Conservation (phyloP, 169 alveolate genomes). For the Babesia sp. region DNA sequence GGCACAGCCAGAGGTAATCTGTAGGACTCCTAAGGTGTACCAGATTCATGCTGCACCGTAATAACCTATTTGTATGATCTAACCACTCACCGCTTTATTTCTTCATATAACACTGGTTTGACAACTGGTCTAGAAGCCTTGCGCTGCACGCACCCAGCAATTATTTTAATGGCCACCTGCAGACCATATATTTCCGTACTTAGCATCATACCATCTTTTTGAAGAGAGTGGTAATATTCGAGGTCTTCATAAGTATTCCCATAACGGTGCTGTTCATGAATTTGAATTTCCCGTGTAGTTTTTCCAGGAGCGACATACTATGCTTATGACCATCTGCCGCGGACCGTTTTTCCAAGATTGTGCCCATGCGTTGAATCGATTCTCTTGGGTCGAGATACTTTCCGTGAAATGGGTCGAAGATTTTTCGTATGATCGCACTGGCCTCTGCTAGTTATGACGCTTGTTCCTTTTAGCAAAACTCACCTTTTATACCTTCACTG, state of each 20-base stretch:
- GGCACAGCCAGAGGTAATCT: slow-evolving; percentile 30
- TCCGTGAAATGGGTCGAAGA: slow-evolving; percentile 32
- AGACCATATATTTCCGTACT: neutral
- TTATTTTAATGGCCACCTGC: slow-evolving; percentile 21
- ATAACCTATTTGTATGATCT: neutral
- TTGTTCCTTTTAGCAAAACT: neutral
- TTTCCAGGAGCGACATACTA: slow-evolving; percentile 19
- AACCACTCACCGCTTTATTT: slow-evolving; percentile 12
- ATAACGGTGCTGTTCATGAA: slow-evolving; percentile 30
- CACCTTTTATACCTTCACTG: neutral
- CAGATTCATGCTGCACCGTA: slow-evolving; percentile 1
- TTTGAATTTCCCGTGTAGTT: slow-evolving; percentile 32
- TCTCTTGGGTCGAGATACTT: slow-evolving; percentile 26
- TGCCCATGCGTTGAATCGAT: slow-evolving; percentile 12
- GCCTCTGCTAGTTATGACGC: slow-evolving; percentile 8
- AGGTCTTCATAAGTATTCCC: slow-evolving; percentile 29
- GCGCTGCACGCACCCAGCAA: slow-evolving; percentile 5
- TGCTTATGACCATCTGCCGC: neutral
- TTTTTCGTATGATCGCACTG: slow-evolving; percentile 3
- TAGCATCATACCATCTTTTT: slow-evolving; percentile 36
- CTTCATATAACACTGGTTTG: slow-evolving; percentile 25
- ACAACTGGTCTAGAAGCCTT: slow-evolving; percentile 14
- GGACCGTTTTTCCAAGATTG: slow-evolving; percentile 12
- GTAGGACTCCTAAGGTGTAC: slow-evolving; percentile 23
- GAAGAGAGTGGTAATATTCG: slow-evolving; percentile 42